Evolutionary conservation across 2,329 filamentous ascomycete species (phyloP), one percentile per base, ranked within the genome.

Genomic region (Rhexocercosporidium sp.): DNA sequence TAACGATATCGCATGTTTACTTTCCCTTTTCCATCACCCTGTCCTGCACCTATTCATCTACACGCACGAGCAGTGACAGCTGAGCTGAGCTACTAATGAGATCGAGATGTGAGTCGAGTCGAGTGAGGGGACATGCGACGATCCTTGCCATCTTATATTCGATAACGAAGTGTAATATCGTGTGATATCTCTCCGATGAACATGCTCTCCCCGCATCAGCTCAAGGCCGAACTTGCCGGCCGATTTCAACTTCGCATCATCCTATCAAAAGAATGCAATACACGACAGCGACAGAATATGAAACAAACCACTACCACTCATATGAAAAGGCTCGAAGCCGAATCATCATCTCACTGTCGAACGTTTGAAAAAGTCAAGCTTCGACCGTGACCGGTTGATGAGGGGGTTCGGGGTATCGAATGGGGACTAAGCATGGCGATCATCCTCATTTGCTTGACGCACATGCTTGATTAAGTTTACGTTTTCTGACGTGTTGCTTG

Each of bases 171-270:
- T 22, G 20, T 29, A 8, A 37, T 44, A 49, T 22, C 7, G 22
- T 49, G 8, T 8, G 12, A 27, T 31, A 20, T 20, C 25, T 27
- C 37, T 11, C n/a, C 20, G 34, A 37, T 44, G 29, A 5, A 41
- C 6, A 37, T 49, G 7, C 39, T 16, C 59, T 41, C 56, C 60
- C 60, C 65, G 59, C 60, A 65, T 62, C 62, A 37, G 44, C 47
- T 1, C 34, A 37, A 46, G 62, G 66, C 62, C 66, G 66, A 68
- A 53, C 59, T 62, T 62, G 53, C 66, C 66, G 66, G 37, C 57
- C 31, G 39, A 25, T 16, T 46, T 37, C 20, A n/a, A 25, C 46
- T 1, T 41, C 12, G 7, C 14, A 20, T 46, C n/a, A 41, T 57
- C 54, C 54, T 27, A 57, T 41, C n/a, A 22, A 46, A 20, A 51